A percentile compares a stretch with the other conserved stretches of the same genome.
Evolutionary conservation across 2,329 filamentous ascomycete species (phyloP).

Genomic region (Penicillium aurantiogriseum): DNA sequence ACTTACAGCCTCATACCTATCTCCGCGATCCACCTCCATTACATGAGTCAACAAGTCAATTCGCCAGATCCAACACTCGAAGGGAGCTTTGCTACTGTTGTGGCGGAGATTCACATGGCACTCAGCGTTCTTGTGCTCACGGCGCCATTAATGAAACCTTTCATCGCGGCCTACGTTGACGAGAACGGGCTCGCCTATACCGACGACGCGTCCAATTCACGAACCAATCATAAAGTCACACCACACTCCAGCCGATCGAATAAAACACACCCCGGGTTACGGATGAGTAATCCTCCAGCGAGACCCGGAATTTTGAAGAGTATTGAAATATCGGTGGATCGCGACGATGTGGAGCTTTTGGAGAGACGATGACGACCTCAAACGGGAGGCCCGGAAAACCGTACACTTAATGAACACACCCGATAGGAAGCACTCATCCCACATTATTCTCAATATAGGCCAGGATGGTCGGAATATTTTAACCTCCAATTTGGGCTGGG

Average conservation of each 20-base stretch:
- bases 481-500: too few species aligned
- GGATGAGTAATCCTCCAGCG: neutral
- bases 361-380: neutral
- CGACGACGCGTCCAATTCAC: slow-evolving; percentile 15
- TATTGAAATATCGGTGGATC: slow-evolving; percentile 17
- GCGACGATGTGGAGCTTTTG: slow-evolving; percentile 1
- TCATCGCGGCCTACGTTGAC: slow-evolving; percentile 39
- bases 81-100: slow-evolving; percentile 36
- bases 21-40: slow-evolving; percentile 41
- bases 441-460: fast-evolving
- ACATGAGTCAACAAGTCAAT: slow-evolving; percentile 30
- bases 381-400: neutral
- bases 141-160: slow-evolving; percentile 46
- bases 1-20: slow-evolving; percentile 41
- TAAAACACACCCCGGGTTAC: neutral
- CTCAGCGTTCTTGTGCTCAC: slow-evolving; percentile 45
- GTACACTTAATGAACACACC: neutral
- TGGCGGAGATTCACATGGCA: slow-evolving; percentile 44
- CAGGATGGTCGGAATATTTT: neutral
- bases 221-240: neutral
- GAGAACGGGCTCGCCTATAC: slow-evolving; percentile 27
- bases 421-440: too few species aligned
- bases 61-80: slow-evolving; percentile 40
- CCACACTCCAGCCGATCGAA: neutral
- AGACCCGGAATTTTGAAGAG: slow-evolving; percentile 14